phyloP scores from a whole-genome alignment of 371 early-diverging fungal genomes.

The Rhizopus stolonifer region DNA sequence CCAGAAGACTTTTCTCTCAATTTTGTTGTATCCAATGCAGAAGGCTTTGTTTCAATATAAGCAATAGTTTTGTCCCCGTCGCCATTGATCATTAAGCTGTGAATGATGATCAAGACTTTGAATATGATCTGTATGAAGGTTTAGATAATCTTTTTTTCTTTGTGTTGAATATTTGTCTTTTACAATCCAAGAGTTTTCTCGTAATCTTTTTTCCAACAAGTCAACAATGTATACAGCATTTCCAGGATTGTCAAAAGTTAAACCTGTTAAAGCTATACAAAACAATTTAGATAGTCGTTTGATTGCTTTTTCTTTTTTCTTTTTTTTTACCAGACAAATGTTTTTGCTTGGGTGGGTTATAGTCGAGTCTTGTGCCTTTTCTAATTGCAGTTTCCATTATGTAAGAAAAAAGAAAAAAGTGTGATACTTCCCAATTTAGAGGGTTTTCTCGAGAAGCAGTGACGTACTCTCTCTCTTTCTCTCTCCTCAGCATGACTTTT shows the following conservation, averaged over 20 bases:
- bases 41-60: slow-evolving; percentile 62
- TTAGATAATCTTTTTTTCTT: slow-evolving; percentile 17
- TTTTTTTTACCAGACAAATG: slow-evolving; percentile 71
- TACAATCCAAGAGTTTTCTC: slow-evolving; percentile 86
- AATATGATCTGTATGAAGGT: slow-evolving; percentile 70
- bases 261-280: slow-evolving; percentile 44
- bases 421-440: neutral
- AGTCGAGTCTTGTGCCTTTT: slow-evolving; percentile 78
- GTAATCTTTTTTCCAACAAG: slow-evolving; percentile 55
- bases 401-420: neutral
- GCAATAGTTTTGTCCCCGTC: slow-evolving; percentile 70
- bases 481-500: neutral
- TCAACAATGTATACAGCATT: slow-evolving; percentile 63
- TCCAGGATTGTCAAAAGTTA: slow-evolving; percentile 45
- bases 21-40: slow-evolving; percentile 56
- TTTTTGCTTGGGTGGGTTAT: slow-evolving; percentile 80
- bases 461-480: neutral
- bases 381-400: slow-evolving; percentile 75
- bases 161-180: slow-evolving; percentile 13
- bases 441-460: neutral
- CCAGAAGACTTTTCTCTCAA: slow-evolving; percentile 65
- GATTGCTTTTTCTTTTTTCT: slow-evolving; percentile 29
- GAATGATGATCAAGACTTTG: slow-evolving; percentile 85
- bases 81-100: slow-evolving; percentile 83
- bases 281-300: neutral